Evolutionary conservation across 2,329 filamentous ascomycete genomes (phyloP), one percentile per base, ranked within the genome.

Genomic region (Stenocarpella maydis): DNA sequence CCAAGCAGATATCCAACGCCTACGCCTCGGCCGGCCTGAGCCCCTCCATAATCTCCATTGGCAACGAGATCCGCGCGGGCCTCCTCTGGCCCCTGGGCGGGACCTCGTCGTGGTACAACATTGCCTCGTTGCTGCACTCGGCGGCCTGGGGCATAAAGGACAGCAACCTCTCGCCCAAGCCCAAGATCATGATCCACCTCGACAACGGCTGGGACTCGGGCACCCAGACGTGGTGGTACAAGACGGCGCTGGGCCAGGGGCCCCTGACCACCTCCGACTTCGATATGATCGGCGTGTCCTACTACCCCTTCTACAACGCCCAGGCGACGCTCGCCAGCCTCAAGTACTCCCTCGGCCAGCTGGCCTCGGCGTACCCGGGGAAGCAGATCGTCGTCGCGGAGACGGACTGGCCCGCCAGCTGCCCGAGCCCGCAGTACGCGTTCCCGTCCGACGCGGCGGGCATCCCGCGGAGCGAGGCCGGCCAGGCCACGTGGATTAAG

Each of bases 131-230:
- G 21, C 84, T 93, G 10, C 87, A 91, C 75, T 89, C 88, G 5
- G 91, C 88, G 0, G 83, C 87, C 0, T 85, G 82, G 68, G 91
- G 87, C 2, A 84, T 93, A 74, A 91, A 89, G 74, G 88, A 91
- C 74, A 90, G 88, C 6, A 81, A 78, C 2, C 80, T 91, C n/a
- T 77, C 77, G 47, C 82, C 85, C 0, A 84, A 86, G 71, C 89
- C 91, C 0, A 87, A 90, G 76, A 92, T 93, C 77, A 89, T 93
- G 88, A 87, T 93, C 47, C 91, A 93, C 75, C 83, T 93, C 5
- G 91, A 93, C 78, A 91, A 92, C 74, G 91, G 91, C n/a, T 94
- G 90, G 90, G 85, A 90, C 72, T 91, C 87, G 88, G 82, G 79
- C 2, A 86, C 86, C 2, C 91, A 93, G 76, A 80, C 90, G 71